These are phyloP conservation scores for Clavariopsis aquatica DNA, from an alignment of 495 filamentous ascomycete genomes.

Conservation along the genomic window DNA sequence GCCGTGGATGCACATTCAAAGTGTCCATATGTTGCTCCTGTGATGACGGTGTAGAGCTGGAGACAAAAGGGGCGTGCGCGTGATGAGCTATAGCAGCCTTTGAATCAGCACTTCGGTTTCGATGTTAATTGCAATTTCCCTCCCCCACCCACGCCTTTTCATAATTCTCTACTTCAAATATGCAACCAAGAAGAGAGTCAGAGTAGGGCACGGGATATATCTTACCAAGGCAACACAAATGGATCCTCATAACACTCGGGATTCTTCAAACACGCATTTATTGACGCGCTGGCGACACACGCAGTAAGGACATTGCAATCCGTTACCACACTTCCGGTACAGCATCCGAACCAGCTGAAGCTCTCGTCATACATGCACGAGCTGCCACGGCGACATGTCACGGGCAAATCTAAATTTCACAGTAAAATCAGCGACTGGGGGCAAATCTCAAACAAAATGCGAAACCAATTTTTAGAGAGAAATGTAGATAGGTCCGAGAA, in stretches of 20 bases:
- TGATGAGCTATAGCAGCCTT: background rate
- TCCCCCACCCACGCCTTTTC: too few species aligned
- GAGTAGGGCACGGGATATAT: background rate
- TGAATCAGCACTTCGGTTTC: too few species aligned
- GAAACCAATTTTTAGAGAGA: background rate
- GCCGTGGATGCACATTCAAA: background rate
- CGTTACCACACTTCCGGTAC: background rate
- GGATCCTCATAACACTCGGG: background rate
- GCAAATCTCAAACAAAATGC: background rate
- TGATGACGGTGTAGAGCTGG: background rate
- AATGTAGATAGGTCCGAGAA: background rate
- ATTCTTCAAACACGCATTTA: background rate
- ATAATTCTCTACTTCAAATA: background rate
- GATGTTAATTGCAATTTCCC: too few species aligned
- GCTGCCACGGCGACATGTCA: background rate
- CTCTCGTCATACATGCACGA: constrained; percentile 3
- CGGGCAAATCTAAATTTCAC: background rate
- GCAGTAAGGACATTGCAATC: constrained; percentile 1
- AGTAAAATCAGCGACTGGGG: too few species aligned
- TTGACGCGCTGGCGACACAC: background rate
- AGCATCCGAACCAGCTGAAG: constrained; percentile 13
- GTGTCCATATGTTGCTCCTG: constrained; percentile 3
- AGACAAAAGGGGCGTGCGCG: background rate
- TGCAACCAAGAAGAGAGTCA: too few species aligned
- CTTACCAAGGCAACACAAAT: background rate